Percentiles rank a stretch among this genome's conserved stretches.
These are phyloP conservation scores for Fusarium hainanense DNA, from an alignment of 2,329 filamentous ascomycete genomes.

Conservation along the genomic window DNA sequence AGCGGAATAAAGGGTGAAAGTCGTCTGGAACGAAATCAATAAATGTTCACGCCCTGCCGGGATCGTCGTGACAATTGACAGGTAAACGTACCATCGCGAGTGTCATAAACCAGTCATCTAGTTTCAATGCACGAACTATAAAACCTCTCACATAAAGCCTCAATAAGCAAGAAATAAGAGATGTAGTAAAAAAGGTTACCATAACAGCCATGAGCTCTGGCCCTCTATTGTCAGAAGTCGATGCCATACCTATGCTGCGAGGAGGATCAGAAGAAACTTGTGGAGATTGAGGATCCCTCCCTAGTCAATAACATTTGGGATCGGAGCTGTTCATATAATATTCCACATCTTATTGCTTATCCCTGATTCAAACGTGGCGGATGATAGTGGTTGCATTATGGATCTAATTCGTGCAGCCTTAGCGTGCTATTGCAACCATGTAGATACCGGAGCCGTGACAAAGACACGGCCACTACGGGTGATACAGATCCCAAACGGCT, in stretches of 20 bases:
- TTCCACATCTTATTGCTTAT: background rate
- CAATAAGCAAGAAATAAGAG: slow-evolving; percentile 43
- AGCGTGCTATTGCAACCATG: background rate
- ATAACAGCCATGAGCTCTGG: slow-evolving; percentile 49
- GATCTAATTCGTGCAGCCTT: background rate
- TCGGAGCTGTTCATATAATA: background rate
- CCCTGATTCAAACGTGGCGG: no score
- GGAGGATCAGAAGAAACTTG: background rate
- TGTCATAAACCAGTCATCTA: slow-evolving; percentile 53
- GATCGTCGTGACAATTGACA: background rate
- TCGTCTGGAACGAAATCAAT: slow-evolving; percentile 40
- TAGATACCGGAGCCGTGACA: background rate
- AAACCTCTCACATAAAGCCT: slow-evolving; percentile 49
- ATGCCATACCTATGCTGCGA: slow-evolving; percentile 3
- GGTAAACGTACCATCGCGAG: slow-evolving; percentile 43
- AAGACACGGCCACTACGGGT: background rate
- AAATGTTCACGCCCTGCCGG: background rate
- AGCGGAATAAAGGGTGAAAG: slow-evolving; percentile 16
- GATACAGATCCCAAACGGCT: background rate
- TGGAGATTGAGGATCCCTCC: background rate
- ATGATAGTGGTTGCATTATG: background rate
- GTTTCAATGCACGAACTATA: slow-evolving; percentile 50
- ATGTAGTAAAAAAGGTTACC: slow-evolving; percentile 41
- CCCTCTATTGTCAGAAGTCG: slow-evolving; percentile 43
- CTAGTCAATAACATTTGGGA: background rate